Percentiles rank a stretch among this genome's conserved stretches.
Conservation (phyloP, 2,329 filamentous ascomycete genomes). For the Microdochium bolleyi region DNA sequence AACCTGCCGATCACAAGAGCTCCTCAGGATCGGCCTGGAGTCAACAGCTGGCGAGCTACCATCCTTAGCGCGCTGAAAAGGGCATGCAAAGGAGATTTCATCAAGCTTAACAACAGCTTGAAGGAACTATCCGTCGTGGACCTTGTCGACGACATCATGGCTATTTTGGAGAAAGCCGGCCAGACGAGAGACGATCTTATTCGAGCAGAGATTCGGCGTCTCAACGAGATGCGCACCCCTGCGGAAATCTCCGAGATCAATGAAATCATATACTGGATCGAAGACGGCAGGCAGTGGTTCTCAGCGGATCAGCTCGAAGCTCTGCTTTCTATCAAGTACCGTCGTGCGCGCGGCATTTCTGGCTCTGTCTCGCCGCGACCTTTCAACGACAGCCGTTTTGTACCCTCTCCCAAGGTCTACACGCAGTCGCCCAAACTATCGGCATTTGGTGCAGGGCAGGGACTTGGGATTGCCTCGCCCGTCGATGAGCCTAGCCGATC, state of each 20-base stretch:
- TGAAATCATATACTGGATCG: conserved; percentile 27
- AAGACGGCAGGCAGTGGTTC: conserved; percentile 15
- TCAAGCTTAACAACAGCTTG: conserved; percentile 20
- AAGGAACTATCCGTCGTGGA: conserved; percentile 22
- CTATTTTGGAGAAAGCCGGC: conserved; percentile 18
- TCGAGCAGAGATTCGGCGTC: conserved; percentile 18
- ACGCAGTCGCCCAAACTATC: not conserved
- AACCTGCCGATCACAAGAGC: conserved; percentile 22
- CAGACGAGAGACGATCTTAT: conserved; percentile 22
- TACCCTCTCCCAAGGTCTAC: not conserved
- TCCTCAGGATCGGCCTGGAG: conserved; percentile 9
- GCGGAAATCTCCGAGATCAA: conserved; percentile 28
- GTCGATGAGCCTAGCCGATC: not conserved
- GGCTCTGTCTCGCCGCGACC: not conserved
- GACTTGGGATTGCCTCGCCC: not conserved
- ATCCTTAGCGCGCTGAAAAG: conserved; percentile 16
- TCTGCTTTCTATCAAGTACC: conserved; percentile 17
- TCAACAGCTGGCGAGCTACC: conserved; percentile 20
- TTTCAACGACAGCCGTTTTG: not conserved
- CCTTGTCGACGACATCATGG: conserved; percentile 23
- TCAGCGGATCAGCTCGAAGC: conserved; percentile 17
- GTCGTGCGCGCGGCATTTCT: conserved; percentile 2
- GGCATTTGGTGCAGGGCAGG: not conserved
- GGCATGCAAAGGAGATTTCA: conserved; percentile 20
- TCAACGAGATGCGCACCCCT: conserved; percentile 20